Evolutionary conservation across 1,139 yeast genomes (phyloP).

Genomic region (Zygosaccharomyces sapae): DNA sequence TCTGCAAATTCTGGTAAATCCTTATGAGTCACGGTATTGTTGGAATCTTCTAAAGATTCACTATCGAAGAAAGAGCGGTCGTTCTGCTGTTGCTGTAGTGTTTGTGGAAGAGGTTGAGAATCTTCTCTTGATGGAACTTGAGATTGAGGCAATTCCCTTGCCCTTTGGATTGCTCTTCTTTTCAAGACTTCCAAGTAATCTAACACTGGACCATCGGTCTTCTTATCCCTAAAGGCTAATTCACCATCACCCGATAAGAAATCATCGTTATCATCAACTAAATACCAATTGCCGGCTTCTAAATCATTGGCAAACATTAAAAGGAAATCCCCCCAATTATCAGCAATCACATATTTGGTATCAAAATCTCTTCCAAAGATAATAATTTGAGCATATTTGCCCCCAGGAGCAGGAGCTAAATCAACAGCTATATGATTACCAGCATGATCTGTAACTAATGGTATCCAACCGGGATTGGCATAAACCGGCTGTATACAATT

Average conservation of each 20-base stretch:
- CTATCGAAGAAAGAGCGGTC: constrained; percentile 4
- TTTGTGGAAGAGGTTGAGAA: background rate
- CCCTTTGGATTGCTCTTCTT: constrained; percentile 38
- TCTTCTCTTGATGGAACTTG: background rate
- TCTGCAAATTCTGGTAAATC: constrained; percentile 7
- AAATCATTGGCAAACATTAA: constrained; percentile 78
- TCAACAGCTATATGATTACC: constrained; percentile 92
- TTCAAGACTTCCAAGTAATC: constrained; percentile 62
- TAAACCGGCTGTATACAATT: constrained; percentile 64
- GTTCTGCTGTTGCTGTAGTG: constrained; percentile 2
- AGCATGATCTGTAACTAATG: constrained; percentile 77
- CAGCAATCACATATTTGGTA: constrained; percentile 69
- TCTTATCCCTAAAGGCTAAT: constrained; percentile 57
- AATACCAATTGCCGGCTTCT: constrained; percentile 69
- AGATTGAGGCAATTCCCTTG: constrained; percentile 17
- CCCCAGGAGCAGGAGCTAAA: constrained; percentile 74
- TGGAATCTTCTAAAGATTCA: constrained; percentile 8
- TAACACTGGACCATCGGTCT: constrained; percentile 47
- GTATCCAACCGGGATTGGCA: constrained; percentile 89
- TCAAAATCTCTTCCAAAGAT: constrained; percentile 88
- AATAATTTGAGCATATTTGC: constrained; percentile 79
- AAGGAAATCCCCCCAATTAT: constrained; percentile 81
- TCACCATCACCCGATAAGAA: constrained; percentile 69
- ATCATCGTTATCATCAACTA: constrained; percentile 54
- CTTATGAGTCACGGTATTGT: constrained; percentile 5